Base-by-base conservation (phyloP, 257 asterid genomes). In the Fraxinus anomala region DNA sequence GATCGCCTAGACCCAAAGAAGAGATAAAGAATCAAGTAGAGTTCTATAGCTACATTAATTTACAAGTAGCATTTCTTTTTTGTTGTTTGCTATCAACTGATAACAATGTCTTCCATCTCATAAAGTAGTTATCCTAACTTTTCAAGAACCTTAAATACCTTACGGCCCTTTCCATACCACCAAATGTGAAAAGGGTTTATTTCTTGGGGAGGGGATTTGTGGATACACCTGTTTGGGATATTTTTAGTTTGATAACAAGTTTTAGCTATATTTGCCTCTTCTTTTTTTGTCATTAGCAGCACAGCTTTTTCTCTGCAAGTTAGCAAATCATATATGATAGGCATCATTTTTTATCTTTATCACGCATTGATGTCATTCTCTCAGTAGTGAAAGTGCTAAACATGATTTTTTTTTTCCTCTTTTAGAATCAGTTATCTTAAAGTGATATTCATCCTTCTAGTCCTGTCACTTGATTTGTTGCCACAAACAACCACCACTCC, bases 1-100 rank as follows among this genome's bases (percentile, higher is more conserved):
- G 87, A 89, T 78, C 92, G 87, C 89, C 98, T 96, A 86, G 74
- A 81, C 72, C 34, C 79, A 70, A 73, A 59, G 68, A 77, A 28
- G 8, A 78, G 24, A 49, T 65, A 31, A 70, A 19, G 33, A 49
- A 36, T 33, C 39, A 72, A 40, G n/a, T n/a, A 36, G 19, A 19
- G 31, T 13, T 16, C 28, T n/a, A n/a, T 10, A 17, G 16, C 8
- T 47, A 16, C 21, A 16, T 47, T 12, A 47, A 47, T 47, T 47
- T 47, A 47, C 59, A 3, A 47, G 59, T 16, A 47, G 8, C 59
- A 16, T 6, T 47, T 16, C 0, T 63, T 24, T 17, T 63, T 10
- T 63, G 31, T 61, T 61, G 14, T 24, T 10, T 61, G 68, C 6
- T 61, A 21, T 21, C 31, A 61, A 23, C 30, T 61, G 33, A 61